Conservation (phyloP, 345 rosid species). For the Eucalyptus cladocalyx region DNA sequence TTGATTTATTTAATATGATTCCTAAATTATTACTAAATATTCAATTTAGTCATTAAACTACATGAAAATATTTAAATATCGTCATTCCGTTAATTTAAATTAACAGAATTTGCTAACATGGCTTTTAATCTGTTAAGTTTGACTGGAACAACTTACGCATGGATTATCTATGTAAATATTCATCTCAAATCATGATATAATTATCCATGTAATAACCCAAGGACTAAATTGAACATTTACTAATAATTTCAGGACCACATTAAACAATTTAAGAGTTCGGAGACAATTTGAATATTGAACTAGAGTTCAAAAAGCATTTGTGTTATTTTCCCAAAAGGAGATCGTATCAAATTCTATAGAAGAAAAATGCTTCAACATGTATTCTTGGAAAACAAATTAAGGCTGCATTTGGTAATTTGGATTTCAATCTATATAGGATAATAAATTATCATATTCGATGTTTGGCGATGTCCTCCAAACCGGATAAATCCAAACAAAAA, state of each 20-base stretch:
- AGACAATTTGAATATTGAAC: neutral
- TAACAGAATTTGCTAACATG: neutral
- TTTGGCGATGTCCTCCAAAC: neutral
- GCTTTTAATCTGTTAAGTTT: neutral
- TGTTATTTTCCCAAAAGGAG: neutral
- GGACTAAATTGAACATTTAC: no score
- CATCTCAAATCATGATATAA: no score
- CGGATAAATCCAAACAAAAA: no score
- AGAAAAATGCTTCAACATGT: neutral
- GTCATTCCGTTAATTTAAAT: neutral
- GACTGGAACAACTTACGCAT: neutral
- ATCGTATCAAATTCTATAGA: neutral
- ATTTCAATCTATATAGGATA: neutral
- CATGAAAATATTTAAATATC: neutral
- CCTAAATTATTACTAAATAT: neutral
- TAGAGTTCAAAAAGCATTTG: neutral
- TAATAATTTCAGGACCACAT: no score
- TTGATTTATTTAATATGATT: neutral
- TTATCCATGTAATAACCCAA: neutral
- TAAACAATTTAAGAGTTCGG: neutral
- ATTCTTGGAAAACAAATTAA: neutral
- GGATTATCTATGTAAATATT: neutral
- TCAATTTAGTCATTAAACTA: neutral
- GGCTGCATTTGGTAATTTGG: neutral
- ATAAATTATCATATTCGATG: neutral